phyloP scores from a whole-genome alignment of 768 basidiomycete species.

The Lyophyllum decastes region DNA sequence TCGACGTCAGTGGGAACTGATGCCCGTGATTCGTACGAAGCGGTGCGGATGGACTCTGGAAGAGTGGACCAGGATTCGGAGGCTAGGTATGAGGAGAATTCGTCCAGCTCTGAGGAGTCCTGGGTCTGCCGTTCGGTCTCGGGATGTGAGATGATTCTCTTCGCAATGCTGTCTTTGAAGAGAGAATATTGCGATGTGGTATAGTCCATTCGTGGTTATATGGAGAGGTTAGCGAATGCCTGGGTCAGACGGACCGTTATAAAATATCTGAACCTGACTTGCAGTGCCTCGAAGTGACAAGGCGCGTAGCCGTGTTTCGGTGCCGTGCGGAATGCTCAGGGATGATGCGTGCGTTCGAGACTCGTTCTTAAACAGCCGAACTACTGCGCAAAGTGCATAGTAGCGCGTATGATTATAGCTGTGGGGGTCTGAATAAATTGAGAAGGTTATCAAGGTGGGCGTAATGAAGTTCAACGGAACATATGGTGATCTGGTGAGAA shows the following conservation, averaged over 20 bases:
- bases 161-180: slow-evolving; percentile 50
- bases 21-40: slow-evolving; percentile 38
- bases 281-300: not conserved
- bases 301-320: not conserved
- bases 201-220: not conserved
- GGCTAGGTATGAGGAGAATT: slow-evolving; percentile 55
- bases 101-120: slow-evolving; percentile 41
- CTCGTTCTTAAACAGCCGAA: not conserved
- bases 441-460: no score
- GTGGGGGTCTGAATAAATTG: no score
- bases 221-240: not conserved
- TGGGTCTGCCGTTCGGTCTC: slow-evolving; percentile 16
- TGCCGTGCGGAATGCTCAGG: not conserved
- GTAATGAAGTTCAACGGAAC: no score
- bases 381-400: not conserved
- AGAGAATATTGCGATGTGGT: slow-evolving; percentile 11
- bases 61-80: slow-evolving; percentile 49
- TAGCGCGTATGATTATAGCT: not conserved
- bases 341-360: not conserved
- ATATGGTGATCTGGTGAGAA: no score
- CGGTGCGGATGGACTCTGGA: slow-evolving; percentile 32
- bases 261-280: not conserved
- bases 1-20: slow-evolving; percentile 34
- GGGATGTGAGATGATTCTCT: slow-evolving; percentile 34
- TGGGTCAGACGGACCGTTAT: not conserved